Conservation (phyloP, 139 green algal species). For the Tetraselmis striata region DNA sequence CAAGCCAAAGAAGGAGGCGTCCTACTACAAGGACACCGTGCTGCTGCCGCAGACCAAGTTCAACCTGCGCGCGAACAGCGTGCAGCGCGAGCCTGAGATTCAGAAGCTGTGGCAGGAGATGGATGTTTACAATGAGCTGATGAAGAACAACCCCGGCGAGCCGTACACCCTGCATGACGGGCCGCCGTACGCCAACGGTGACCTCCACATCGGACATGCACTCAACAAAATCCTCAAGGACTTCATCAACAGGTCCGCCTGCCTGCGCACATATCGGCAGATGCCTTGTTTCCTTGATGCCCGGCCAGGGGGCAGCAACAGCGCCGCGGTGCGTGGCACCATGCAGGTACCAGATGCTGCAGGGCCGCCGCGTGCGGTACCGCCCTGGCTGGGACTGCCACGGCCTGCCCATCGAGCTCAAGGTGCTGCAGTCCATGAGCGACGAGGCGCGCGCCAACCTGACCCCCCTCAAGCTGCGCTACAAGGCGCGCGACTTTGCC, state of each 20-base stretch:
- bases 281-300: no score
- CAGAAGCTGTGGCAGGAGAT: conserved; percentile 83
- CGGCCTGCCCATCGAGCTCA: conserved; percentile 98
- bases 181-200: conserved; percentile 97
- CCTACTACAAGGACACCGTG: conserved; percentile 76
- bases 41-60: conserved; percentile 88
- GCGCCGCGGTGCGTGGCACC: no score
- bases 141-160: conserved; percentile 39
- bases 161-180: conserved; percentile 96
- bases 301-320: no score
- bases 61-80: conserved; percentile 88
- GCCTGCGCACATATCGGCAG: no score
- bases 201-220: conserved; percentile 96
- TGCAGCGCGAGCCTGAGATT: conserved; percentile 87
- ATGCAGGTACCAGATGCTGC: conserved; percentile 57
- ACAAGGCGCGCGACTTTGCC: conserved; percentile 83
- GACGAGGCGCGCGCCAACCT: conserved; percentile 55
- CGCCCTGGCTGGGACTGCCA: conserved; percentile 98
- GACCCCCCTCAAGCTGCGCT: conserved; percentile 73
- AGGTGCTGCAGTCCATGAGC: conserved; percentile 80
- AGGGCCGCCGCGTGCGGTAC: conserved; percentile 62
- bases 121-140: conserved; percentile 64
- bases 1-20: neutral
- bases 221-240: conserved; percentile 99
- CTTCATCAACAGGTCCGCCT: conserved; percentile 79